Evolutionary conservation across 139 green algal species (phyloP).

Genomic region (Ulvella scutata): DNA sequence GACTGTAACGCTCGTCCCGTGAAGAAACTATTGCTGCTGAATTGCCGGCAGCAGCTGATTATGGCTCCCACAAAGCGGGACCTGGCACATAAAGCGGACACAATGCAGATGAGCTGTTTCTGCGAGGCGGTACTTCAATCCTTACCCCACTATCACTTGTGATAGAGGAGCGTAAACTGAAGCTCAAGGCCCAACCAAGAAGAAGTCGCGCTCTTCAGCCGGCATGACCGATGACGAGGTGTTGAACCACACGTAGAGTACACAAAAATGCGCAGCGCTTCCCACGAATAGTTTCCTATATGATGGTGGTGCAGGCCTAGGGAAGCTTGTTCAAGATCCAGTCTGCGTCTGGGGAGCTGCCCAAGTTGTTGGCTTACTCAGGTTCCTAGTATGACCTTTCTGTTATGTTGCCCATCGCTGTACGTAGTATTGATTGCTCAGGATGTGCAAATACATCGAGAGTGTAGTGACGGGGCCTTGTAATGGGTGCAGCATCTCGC

Average conservation of each 20-base stretch:
- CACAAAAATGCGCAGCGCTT: not conserved
- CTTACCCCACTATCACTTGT: constrained; percentile 45
- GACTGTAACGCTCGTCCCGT: too few relatives aligned
- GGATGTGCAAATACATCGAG: too few relatives aligned
- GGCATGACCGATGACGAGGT: not conserved
- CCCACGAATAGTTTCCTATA: too few relatives aligned
- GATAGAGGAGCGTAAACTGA: constrained; percentile 33
- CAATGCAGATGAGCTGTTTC: constrained; percentile 50
- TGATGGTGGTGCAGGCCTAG: too few relatives aligned
- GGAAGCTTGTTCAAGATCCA: constrained; percentile 24
- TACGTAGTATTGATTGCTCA: not conserved
- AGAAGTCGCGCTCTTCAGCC: constrained; percentile 1
- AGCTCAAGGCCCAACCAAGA: constrained; percentile 15
- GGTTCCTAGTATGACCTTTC: constrained; percentile 42
- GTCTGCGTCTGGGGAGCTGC: constrained; percentile 19
- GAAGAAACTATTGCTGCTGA: too few relatives aligned
- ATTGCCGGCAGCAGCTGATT: too few relatives aligned
- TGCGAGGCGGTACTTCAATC: constrained; percentile 36
- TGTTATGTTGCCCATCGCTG: too few relatives aligned
- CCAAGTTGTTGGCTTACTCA: constrained; percentile 68
- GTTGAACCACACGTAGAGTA: not conserved
- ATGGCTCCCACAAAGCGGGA: too few relatives aligned
- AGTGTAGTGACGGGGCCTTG: too few relatives aligned
- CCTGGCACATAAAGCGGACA: too few relatives aligned
- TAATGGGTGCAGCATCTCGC: constrained; percentile 27